Conservation (phyloP, 2,329 filamentous ascomycete species). For the Pyrenochaeta sp. region DNA sequence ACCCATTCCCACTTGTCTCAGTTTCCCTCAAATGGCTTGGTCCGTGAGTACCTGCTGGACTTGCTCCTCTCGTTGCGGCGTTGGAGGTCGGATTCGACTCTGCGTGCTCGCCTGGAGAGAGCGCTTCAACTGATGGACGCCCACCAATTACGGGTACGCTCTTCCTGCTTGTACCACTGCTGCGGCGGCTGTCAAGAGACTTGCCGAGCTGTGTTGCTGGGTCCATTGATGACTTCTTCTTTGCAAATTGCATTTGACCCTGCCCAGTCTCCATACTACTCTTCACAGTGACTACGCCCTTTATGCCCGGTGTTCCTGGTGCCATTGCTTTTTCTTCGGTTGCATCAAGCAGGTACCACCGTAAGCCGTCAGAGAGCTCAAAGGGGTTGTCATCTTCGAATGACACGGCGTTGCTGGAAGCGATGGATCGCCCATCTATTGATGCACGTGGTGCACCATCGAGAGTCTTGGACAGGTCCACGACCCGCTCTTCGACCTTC, state of each 20-base stretch:
- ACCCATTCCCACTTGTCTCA: slow-evolving; percentile 31
- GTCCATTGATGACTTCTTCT: slow-evolving; percentile 54
- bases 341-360: slow-evolving; percentile 96
- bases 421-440: slow-evolving; percentile 55
- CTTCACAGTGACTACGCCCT: slow-evolving; percentile 87
- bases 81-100: slow-evolving; percentile 40
- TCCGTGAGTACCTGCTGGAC: slow-evolving; percentile 41
- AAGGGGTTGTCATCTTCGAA: slow-evolving; percentile 95
- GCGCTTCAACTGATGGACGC: slow-evolving; percentile 38
- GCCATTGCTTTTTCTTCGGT: slow-evolving; percentile 88
- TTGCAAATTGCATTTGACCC: slow-evolving; percentile 66
- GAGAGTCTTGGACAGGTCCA: slow-evolving; percentile 86
- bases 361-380: slow-evolving; percentile 89
- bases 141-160: slow-evolving; percentile 59
- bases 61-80: slow-evolving; percentile 42
- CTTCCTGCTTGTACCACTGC: slow-evolving; percentile 85
- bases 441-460: slow-evolving; percentile 56
- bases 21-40: slow-evolving; percentile 47
- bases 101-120: slow-evolving; percentile 30
- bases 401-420: slow-evolving; percentile 63
- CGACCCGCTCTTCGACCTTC: slow-evolving; percentile 89
- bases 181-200: slow-evolving; percentile 89
- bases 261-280: slow-evolving; percentile 86
- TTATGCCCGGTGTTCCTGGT: slow-evolving; percentile 86
- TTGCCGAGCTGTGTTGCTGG: slow-evolving; percentile 70